Evolutionary conservation across 2,329 filamentous ascomycete species (phyloP), one percentile per base, ranked within the genome.

Genomic region (Fusarium luffae): DNA sequence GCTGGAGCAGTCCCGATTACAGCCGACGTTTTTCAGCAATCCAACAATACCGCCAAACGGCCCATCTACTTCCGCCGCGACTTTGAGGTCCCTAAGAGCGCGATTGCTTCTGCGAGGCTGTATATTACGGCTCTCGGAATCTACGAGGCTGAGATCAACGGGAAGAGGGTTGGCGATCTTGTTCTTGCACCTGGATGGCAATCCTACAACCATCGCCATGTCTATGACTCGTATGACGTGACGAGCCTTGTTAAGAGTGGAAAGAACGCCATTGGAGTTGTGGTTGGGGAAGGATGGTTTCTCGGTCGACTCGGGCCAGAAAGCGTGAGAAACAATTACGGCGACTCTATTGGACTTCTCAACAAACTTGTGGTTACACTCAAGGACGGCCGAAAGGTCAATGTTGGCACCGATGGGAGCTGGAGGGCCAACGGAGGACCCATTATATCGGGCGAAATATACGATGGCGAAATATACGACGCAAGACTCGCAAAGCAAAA

Each of bases 211-310:
- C 75, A 83, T 48, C 79, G 86, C 1, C 80, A 84, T n/a, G 77
- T 81, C 2, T 89, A 88, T 63, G 82, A 88, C 58, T 84, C 82
- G 0, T 86, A 84, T 57, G 85, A 89, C 63, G 82, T 88, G 2
- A 82, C 81, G 0, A 63, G 77, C 1, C 76, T 84, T 0, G 57
- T 88, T 2, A 74, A 75, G 0, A 74, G 86, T 34, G 81, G 77
- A 2, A 30, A 82, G 49, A 74, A 74, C 12, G 71, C 74, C 0
- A 75, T 85, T 27, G 79, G 75, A 1, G 77, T 81, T 1, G 77
- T 81, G 14, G 80, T 86, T 9, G 84, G 77, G 1, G 83, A 85
- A 68, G 84, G 85, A 0, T 87, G 85, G 85, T 86, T 79, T 41
- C 63, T 76, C 32, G 80, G 82, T 2, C 71, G 82, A 13, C 63